Percentiles rank a stretch among this genome's conserved stretches.
phyloP scores from a whole-genome alignment of 2,329 filamentous ascomycete genomes.

The Paraphaeosphaeria minitans region DNA sequence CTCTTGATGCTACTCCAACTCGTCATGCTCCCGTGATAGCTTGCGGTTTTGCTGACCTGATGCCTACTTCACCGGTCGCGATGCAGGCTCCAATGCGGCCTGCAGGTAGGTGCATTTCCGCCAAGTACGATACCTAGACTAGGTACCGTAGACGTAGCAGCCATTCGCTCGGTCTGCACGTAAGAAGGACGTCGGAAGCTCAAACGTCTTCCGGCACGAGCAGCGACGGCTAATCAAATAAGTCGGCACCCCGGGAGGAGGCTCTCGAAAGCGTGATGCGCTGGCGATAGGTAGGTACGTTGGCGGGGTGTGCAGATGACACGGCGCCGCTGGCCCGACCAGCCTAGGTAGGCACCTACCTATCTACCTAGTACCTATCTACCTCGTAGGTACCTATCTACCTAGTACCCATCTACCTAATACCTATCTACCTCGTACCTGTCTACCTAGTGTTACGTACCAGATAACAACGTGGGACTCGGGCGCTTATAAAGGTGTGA shows the following conservation, averaged over 20 bases:
- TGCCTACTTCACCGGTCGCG: not conserved
- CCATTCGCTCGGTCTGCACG: not conserved
- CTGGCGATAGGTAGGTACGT: slow-evolving; percentile 15
- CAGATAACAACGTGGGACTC: too few relatives aligned
- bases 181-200: too few relatives aligned
- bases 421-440: too few relatives aligned
- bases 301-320: slow-evolving; percentile 18
- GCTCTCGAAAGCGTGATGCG: not conserved
- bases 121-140: too few relatives aligned
- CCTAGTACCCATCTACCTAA: too few relatives aligned
- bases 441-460: too few relatives aligned
- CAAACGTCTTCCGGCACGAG: not conserved
- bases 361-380: too few relatives aligned
- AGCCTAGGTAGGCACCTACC: too few relatives aligned
- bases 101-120: too few relatives aligned
- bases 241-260: not conserved
- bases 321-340: not conserved
- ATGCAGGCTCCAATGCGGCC: not conserved
- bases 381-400: too few relatives aligned
- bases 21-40: not conserved
- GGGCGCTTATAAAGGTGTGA: too few relatives aligned
- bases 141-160: too few relatives aligned
- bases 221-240: not conserved
- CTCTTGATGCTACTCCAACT: not conserved
- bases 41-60: not conserved